A percentile compares a stretch with the other conserved stretches of the same genome.
These are phyloP conservation scores for Harringtonia lauricola DNA, from an alignment of 2,329 filamentous ascomycete genomes.

Conservation along the genomic window DNA sequence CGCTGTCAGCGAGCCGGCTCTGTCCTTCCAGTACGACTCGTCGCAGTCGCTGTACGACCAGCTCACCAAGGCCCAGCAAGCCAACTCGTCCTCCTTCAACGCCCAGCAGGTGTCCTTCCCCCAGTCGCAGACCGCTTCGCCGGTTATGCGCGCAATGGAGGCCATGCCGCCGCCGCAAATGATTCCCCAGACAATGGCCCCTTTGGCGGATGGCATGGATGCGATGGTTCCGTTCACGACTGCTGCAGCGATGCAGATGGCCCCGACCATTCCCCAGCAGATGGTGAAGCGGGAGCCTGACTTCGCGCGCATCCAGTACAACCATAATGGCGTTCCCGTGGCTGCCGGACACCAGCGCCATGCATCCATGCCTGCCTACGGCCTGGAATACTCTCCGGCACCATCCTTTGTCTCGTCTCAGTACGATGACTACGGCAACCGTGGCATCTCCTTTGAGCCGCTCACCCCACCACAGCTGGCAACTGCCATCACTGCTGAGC, in stretches of 20 bases:
- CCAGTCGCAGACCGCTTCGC: constrained; percentile 75
- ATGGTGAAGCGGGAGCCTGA: constrained; percentile 85
- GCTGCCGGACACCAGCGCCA: constrained; percentile 80
- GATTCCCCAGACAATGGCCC: constrained; percentile 39
- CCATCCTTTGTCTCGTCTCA: constrained; percentile 98
- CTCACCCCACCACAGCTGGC: constrained; percentile 92
- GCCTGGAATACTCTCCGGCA: constrained; percentile 91
- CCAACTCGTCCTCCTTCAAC: constrained; percentile 93
- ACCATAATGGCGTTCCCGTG: constrained; percentile 81
- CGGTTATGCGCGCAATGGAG: constrained; percentile 82
- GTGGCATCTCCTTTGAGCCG: constrained; percentile 91
- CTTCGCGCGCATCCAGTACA: constrained; percentile 73
- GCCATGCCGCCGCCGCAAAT: constrained; percentile 73
- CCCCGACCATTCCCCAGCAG: constrained; percentile 56
- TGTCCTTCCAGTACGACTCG: constrained; percentile 98
- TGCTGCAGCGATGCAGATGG: constrained; percentile 53
- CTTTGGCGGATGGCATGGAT: constrained; percentile 55
- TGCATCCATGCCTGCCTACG: constrained; percentile 95
- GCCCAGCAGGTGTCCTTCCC: constrained; percentile 59
- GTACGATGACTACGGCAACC: constrained; percentile 95
- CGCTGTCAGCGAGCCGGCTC: constrained; percentile 89
- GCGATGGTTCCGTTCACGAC: constrained; percentile 54
- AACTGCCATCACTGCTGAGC: constrained; percentile 69
- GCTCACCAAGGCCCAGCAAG: constrained; percentile 97
- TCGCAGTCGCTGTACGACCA: constrained; percentile 99